Evolutionary conservation across 75 land plant species (phyloP).

Genomic region (Cunninghamia lanceolata): DNA sequence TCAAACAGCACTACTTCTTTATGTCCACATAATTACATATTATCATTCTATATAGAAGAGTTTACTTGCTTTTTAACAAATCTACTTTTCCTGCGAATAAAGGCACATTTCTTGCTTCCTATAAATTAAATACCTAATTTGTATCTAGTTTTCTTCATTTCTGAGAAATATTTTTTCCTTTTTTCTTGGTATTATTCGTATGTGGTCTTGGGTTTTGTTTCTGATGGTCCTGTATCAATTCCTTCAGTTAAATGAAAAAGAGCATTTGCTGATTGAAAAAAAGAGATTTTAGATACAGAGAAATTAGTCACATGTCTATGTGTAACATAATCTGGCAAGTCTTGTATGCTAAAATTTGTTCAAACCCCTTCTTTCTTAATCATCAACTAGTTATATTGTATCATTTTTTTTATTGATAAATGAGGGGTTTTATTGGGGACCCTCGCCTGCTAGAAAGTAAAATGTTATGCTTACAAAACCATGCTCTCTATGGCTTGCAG

Average conservation of each 20-base stretch:
- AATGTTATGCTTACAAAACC: too few relatives aligned
- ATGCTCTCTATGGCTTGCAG: too few relatives aligned
- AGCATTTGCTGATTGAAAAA: neutral
- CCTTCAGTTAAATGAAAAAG: neutral
- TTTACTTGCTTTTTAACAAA: neutral
- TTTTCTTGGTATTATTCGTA: neutral
- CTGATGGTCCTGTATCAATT: neutral
- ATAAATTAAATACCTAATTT: neutral
- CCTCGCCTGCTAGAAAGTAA: too few relatives aligned
- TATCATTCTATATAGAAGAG: neutral
- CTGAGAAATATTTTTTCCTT: neutral
- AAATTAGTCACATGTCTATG: neutral
- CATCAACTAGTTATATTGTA: neutral
- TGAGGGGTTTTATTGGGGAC: too few relatives aligned
- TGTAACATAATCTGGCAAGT: neutral
- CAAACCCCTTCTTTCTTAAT: neutral
- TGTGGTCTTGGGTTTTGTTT: neutral
- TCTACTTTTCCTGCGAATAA: neutral
- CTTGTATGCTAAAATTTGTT: neutral
- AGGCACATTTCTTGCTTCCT: neutral
- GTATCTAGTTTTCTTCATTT: neutral
- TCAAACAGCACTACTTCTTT: neutral
- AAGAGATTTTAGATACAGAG: neutral
- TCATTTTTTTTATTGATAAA: too few relatives aligned
- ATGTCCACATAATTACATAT: neutral